Percentiles rank a stretch among this genome's conserved stretches.
Evolutionary conservation across 257 asterid genomes (phyloP).

Genomic region (Haberlea rhodopensis): DNA sequence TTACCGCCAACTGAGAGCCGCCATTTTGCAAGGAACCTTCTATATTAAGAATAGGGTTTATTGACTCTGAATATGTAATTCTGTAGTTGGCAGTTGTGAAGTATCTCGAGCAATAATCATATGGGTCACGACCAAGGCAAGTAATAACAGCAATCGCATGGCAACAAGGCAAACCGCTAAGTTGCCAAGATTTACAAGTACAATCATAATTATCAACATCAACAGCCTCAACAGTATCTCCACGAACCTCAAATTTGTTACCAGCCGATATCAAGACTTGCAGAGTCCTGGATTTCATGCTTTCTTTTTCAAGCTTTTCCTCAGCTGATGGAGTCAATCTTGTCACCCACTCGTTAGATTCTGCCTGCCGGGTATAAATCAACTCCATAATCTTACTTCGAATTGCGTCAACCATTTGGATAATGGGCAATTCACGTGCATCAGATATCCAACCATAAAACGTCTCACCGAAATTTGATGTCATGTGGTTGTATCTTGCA

Average conservation of each 20-base stretch:
- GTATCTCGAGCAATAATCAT: slow-evolving; percentile 69
- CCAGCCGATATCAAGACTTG: slow-evolving; percentile 43
- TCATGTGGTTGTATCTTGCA: slow-evolving; percentile 72
- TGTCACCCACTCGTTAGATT: slow-evolving; percentile 61
- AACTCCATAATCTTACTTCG: slow-evolving; percentile 68
- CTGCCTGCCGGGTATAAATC: slow-evolving; percentile 52
- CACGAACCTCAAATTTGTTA: slow-evolving; percentile 66
- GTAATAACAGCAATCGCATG: slow-evolving; percentile 70
- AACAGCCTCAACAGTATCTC: slow-evolving; percentile 63
- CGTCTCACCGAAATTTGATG: slow-evolving; percentile 73
- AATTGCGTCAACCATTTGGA: slow-evolving; percentile 84
- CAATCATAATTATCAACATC: slow-evolving; percentile 64
- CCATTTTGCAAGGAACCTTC: slow-evolving; percentile 49
- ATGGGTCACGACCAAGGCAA: slow-evolving; percentile 49
- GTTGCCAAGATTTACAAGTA: slow-evolving; percentile 76
- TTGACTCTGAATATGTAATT: slow-evolving; percentile 63
- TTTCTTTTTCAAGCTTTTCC: slow-evolving; percentile 68
- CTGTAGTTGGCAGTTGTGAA: slow-evolving; percentile 64
- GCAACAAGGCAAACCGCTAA: slow-evolving; percentile 80
- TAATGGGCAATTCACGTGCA: slow-evolving; percentile 87
- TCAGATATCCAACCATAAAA: slow-evolving; percentile 86
- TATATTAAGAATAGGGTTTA: slow-evolving; percentile 53
- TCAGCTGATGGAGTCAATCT: slow-evolving; percentile 82
- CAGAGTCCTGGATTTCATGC: slow-evolving; percentile 43
- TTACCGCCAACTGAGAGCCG: slow-evolving; percentile 42